A percentile compares a stretch with the other conserved stretches of the same genome.
Evolutionary conservation across 768 basidiomycete genomes (phyloP).

Genomic region (Suillus decipiens): DNA sequence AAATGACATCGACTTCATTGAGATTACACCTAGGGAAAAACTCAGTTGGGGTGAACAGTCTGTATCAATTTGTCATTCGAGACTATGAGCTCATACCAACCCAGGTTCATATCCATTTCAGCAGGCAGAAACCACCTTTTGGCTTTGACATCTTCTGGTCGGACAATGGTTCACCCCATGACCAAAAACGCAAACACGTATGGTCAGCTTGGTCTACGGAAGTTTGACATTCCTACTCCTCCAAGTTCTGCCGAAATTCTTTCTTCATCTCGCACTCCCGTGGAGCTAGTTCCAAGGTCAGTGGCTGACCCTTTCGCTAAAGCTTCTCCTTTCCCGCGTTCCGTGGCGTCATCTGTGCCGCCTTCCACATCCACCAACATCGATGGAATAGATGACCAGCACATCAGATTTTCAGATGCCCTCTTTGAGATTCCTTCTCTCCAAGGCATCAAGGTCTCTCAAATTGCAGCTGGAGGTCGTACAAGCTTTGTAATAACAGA

Average conservation of each 20-base stretch:
- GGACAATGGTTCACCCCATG: constrained; percentile 78
- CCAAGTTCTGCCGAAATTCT: constrained; percentile 18
- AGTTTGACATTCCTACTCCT: constrained; percentile 49
- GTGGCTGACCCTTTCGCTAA: constrained; percentile 52
- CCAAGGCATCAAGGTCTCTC: constrained; percentile 58
- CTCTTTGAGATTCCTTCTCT: constrained; percentile 81
- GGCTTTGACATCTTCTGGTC: constrained; percentile 70
- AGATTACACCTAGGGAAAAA: constrained; percentile 57
- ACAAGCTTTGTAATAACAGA: constrained; percentile 73
- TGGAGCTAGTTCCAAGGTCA: constrained; percentile 61
- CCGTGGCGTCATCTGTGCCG: constrained; percentile 15
- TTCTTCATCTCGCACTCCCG: constrained; percentile 37
- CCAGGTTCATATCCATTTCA: constrained; percentile 71
- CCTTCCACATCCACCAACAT: constrained; percentile 30
- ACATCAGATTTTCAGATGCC: constrained; percentile 64
- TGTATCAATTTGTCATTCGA: constrained; percentile 15
- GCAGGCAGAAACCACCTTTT: constrained; percentile 73
- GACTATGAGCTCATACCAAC: constrained; percentile 13
- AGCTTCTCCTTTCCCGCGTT: constrained; percentile 42
- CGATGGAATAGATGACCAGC: constrained; percentile 35
- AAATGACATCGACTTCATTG: constrained; percentile 53
- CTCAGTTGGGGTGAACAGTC: constrained; percentile 72
- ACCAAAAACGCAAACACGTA: constrained; percentile 73
- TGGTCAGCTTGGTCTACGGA: constrained; percentile 82
- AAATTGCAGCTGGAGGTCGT: constrained; percentile 71